These are phyloP conservation scores for Globisporangium nagaii DNA, from an alignment of 352 stramenopile genomes.

Conservation along the genomic window DNA sequence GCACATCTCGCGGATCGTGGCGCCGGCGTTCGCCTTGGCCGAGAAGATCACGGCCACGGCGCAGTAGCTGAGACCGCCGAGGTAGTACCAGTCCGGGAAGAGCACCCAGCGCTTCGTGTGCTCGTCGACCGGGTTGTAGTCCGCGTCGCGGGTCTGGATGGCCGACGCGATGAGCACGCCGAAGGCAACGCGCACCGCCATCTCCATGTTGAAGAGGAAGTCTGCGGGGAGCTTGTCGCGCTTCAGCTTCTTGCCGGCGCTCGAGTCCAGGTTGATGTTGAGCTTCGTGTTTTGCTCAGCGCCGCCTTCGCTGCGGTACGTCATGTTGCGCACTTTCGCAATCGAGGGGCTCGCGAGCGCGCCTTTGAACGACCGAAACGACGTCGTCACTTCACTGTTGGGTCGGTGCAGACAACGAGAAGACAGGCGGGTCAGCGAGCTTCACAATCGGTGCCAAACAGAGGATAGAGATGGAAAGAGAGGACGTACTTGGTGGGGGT, in stretches of 20 bases:
- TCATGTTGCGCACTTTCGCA: too few species aligned
- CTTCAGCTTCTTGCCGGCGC: conserved; percentile 16
- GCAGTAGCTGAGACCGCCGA: conserved; percentile 54
- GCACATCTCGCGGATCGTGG: conserved; percentile 31
- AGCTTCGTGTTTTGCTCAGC: conserved; percentile 15
- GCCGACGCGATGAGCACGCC: conserved; percentile 55
- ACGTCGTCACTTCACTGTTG: too few species aligned
- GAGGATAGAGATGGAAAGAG: too few species aligned
- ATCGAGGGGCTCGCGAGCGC: too few species aligned
- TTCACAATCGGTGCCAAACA: too few species aligned
- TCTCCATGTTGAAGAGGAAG: conserved; percentile 29
- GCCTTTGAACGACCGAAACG: too few species aligned
- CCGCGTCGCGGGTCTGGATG: conserved; percentile 41
- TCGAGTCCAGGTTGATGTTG: conserved; percentile 24
- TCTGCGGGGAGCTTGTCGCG: conserved; percentile 12
- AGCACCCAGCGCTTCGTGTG: conserved; percentile 50
- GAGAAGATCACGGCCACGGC: conserved; percentile 36
- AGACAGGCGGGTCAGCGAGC: too few species aligned
- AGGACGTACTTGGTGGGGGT: too few species aligned
- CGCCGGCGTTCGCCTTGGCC: conserved; percentile 31
- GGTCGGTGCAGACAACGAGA: too few species aligned
- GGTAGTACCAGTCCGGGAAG: conserved; percentile 58
- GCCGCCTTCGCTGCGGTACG: too few species aligned
- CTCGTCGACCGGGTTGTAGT: conserved; percentile 19
- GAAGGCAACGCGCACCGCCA: conserved; percentile 47